Evolutionary conservation across 441 rosid genomes (phyloP).

Genomic region (Populus hybrid): DNA sequence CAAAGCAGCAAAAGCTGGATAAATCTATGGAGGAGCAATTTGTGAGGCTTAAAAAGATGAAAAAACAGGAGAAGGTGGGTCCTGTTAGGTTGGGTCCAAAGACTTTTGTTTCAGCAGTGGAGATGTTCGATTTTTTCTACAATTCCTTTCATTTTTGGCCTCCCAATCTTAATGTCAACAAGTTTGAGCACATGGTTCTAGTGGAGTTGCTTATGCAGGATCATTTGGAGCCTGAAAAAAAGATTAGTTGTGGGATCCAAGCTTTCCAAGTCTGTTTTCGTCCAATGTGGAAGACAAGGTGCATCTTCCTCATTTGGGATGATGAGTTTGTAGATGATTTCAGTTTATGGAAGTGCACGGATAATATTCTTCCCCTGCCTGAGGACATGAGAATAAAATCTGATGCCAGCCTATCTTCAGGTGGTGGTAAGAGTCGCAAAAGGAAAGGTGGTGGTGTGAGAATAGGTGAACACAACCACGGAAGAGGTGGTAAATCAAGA

Average conservation of each 20-base stretch:
- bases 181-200: conserved; percentile 74
- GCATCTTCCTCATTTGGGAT: conserved; percentile 75
- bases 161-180: neutral
- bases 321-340: conserved; percentile 74
- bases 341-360: conserved; percentile 90
- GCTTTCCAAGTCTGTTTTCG: conserved; percentile 66
- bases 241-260: conserved; percentile 68
- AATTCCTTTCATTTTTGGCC: neutral
- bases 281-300: conserved; percentile 63
- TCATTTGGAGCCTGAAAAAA: conserved; percentile 60
- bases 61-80: neutral
- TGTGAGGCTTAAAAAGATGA: neutral
- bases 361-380: conserved; percentile 74
- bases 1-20: neutral
- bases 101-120: neutral
- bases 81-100: neutral
- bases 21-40: neutral
- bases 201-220: conserved; percentile 77
- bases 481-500: conserved; percentile 54
- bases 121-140: neutral
- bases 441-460: conserved; percentile 11
- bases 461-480: conserved; percentile 17
- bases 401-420: conserved; percentile 12
- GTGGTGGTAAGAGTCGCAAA: conserved; percentile 40
- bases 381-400: conserved; percentile 63